Evolutionary conservation across 345 rosid species (phyloP), one percentile per base, ranked within the genome.

Genomic region (Physaria fendleri): DNA sequence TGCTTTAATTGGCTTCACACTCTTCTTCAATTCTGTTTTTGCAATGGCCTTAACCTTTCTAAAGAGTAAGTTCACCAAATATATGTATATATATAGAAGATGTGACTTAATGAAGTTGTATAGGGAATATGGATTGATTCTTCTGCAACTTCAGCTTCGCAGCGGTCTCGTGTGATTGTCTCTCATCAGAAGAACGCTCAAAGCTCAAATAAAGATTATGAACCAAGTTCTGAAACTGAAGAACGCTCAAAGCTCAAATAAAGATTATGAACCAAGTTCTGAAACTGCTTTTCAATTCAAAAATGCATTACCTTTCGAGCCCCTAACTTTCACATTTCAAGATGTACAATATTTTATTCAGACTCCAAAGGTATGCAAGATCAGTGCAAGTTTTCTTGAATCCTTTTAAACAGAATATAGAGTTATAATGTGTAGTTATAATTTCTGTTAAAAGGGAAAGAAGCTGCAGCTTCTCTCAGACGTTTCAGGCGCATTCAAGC

Each of bases 321-420:
- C 91, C 9, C 20, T 81, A 37, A 59, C 79, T 4, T 22, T 87
- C 15, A 69, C 85, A 58, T 87, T 87, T 68, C 75, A 75, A 48
- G 79, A 83, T 37, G 74, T 90, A 44, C 72, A 72, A 25, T 90
- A 90, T 72, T 71, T 40, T 42, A 71, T 85, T 11, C 83, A 85
- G 39, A 75, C 82, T 11, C 86, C 95, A 44, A 38, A 13, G 39
- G n/a, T 58, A 18, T 58, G 6, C 12, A 51, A 30, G 23, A 25
- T 11, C n/a, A 12, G 11, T 41, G 2, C 37, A n/a, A 42, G 2
- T 24, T 34, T 43, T 52, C 35, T 15, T 45, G 20, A 28, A 30
- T 23, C 7, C 66, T 71, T 79, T 62, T 62, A 68, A 72, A 74
- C 74, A 70, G 35, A 39, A 61, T 59, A n/a, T 53, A 50, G 2